phyloP scores from a whole-genome alignment of 2,329 filamentous ascomycete species.

The Sclerotinia sclerotiorum region DNA sequence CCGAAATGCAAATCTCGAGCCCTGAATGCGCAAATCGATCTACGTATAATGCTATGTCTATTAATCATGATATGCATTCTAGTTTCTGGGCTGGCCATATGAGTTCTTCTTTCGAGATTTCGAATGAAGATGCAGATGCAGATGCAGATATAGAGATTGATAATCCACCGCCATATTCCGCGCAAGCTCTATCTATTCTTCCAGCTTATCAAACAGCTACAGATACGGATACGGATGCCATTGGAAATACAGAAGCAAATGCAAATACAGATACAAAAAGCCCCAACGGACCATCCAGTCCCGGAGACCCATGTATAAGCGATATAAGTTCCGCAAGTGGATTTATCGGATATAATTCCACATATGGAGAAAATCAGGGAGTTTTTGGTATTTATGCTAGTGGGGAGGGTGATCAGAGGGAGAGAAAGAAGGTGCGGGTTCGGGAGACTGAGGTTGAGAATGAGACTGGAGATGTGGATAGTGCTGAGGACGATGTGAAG shows the following conservation, averaged over 20 bases:
- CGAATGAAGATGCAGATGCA: background rate
- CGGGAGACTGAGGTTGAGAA: accelerated
- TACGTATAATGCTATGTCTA: background rate
- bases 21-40: background rate
- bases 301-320: too few species aligned
- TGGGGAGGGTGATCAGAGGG: background rate
- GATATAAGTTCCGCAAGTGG: background rate
- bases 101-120: background rate
- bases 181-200: background rate
- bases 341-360: background rate
- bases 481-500: background rate
- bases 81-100: background rate
- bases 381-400: background rate
- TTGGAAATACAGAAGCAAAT: too few species aligned
- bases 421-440: background rate
- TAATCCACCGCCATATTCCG: background rate
- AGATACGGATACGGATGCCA: too few species aligned
- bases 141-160: background rate
- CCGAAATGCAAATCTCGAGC: background rate
- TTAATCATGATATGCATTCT: background rate
- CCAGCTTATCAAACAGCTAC: accelerated
- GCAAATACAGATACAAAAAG: too few species aligned
- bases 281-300: too few species aligned
- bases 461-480: background rate
- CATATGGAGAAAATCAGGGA: background rate